These are phyloP conservation scores for Penicillium fimorum DNA, from an alignment of 495 filamentous ascomycete species.

Conservation along the genomic window DNA sequence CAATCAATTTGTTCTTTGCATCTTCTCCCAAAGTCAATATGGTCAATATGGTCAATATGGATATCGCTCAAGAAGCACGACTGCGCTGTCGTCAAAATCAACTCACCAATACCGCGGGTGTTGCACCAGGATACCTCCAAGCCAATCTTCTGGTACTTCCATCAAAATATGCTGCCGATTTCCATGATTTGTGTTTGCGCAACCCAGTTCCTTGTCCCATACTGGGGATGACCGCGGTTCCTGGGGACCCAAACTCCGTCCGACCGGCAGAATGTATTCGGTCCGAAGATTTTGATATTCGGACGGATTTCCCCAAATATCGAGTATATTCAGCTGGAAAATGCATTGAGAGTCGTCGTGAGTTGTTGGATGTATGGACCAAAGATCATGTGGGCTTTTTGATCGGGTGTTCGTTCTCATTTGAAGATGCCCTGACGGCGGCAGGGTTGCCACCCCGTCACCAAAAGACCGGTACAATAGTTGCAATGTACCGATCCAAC, in stretches of 20 bases:
- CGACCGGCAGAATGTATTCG: conserved; percentile 27
- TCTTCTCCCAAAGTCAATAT: background rate
- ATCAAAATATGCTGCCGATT: conserved; percentile 48
- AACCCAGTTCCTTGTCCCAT: conserved; percentile 61
- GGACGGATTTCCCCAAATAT: conserved; percentile 53
- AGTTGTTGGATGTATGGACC: conserved; percentile 49
- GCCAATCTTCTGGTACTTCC: conserved; percentile 59
- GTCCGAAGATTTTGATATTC: conserved; percentile 43
- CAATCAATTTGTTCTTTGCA: no score
- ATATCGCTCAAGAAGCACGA: conserved; percentile 37
- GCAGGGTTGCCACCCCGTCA: conserved; percentile 49
- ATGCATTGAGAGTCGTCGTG: conserved; percentile 18
- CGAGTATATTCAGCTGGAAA: conserved; percentile 48
- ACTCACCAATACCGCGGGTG: conserved; percentile 47
- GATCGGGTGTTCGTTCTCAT: conserved; percentile 58
- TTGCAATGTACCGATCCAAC: conserved; percentile 55
- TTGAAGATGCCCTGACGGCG: conserved; percentile 47
- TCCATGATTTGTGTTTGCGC: conserved; percentile 50
- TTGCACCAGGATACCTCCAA: conserved; percentile 53
- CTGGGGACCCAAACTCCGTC: conserved; percentile 21
- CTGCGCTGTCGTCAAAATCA: conserved; percentile 40
- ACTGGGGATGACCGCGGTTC: conserved; percentile 34
- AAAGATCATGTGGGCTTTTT: conserved; percentile 54
- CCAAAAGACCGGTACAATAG: conserved; percentile 32
- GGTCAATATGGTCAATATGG: conserved; percentile 5